Percentiles rank a stretch among this genome's conserved stretches.
Evolutionary conservation across 164 flowering plant genomes (phyloP).

Genomic region (grape (Vitis vinifera)): DNA sequence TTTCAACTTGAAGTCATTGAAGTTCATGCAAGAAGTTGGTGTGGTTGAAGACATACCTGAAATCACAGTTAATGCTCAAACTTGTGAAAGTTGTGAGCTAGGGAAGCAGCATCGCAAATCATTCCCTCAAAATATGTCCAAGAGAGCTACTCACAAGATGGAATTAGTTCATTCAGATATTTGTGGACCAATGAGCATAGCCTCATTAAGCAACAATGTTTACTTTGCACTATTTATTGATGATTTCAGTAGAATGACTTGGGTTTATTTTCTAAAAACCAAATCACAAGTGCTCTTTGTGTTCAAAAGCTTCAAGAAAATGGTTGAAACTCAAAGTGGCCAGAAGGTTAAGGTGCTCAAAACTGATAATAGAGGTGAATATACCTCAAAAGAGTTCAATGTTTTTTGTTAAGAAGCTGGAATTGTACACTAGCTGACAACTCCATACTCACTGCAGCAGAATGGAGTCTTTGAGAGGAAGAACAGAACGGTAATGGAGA

Average conservation of each 20-base stretch:
- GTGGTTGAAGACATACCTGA: too few species aligned
- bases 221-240: conserved; percentile 7
- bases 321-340: conserved; percentile 1
- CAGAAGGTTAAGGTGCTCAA: not conserved
- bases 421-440: not conserved
- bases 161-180: not conserved
- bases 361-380: not conserved
- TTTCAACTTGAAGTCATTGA: too few species aligned
- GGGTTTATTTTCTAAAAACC: not conserved
- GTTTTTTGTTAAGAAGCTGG: not conserved
- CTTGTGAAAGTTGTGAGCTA: not conserved
- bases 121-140: not conserved
- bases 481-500: conserved; percentile 4
- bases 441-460: not conserved
- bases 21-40: too few species aligned
- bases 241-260: conserved; percentile 3
- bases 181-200: not conserved
- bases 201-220: not conserved
- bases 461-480: conserved; percentile 3
- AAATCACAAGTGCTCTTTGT: not conserved
- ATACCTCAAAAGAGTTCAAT: not conserved
- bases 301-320: not conserved
- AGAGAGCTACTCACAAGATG: not conserved
- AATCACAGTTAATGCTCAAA: too few species aligned
- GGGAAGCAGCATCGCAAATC: not conserved